Percentiles rank a stretch among this genome's conserved stretches.
Evolutionary conservation across 345 rosid species (phyloP).

Genomic region (Kernera saxatilis): DNA sequence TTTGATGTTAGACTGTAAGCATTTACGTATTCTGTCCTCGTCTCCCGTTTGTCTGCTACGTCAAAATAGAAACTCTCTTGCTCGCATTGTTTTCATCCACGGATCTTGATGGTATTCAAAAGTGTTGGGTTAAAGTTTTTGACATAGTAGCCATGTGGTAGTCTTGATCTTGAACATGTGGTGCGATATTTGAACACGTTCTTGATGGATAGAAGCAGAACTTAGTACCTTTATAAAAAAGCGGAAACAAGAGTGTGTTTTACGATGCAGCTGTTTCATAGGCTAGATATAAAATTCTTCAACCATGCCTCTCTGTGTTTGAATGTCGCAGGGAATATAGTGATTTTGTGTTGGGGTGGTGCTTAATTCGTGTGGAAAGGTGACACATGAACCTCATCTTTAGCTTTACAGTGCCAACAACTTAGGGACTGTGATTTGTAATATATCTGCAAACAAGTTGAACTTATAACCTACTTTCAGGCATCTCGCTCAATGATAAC

Average conservation of each 20-base stretch:
- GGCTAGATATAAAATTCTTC: constrained; percentile 35
- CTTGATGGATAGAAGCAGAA: not conserved
- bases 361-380: constrained; percentile 48
- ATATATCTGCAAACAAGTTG: not conserved
- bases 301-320: constrained; percentile 57
- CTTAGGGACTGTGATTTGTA: constrained; percentile 7
- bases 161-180: not conserved
- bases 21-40: not conserved
- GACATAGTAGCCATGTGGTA: not conserved
- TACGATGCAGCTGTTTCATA: constrained; percentile 25
- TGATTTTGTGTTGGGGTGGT: constrained; percentile 43
- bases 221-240: not conserved
- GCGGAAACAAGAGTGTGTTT: not conserved
- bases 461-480: not conserved
- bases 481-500: not conserved
- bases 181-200: not conserved
- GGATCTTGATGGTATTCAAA: not conserved
- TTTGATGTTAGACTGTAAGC: not conserved
- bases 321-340: constrained; percentile 56
- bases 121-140: not conserved
- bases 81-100: not conserved
- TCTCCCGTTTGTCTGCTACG: not conserved
- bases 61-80: not conserved
- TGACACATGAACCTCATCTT: constrained; percentile 52
- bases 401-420: constrained; percentile 9